Conservation (phyloP, 108 stramenopile genomes). For the Discostella stelligeroides region DNA sequence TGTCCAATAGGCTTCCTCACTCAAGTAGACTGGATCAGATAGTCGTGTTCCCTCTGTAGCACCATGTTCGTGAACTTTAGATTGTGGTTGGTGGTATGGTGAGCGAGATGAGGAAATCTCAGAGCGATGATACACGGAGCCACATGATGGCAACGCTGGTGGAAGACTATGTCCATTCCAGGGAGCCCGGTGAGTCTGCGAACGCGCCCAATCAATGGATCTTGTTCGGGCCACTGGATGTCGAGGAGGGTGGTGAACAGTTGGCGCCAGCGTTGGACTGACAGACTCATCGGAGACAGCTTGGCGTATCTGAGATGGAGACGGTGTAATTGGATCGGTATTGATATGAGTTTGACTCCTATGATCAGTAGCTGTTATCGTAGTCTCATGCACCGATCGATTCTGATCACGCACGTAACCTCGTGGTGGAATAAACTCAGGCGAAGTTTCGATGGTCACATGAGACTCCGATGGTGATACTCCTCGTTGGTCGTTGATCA, state of each 20-base stretch:
- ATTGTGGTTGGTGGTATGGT: slow-evolving; percentile 22
- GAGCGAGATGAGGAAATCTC: slow-evolving; percentile 8
- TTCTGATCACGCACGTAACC: slow-evolving; percentile 7
- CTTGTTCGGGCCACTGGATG: slow-evolving; percentile 4
- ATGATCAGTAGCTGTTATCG: not conserved
- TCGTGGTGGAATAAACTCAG: slow-evolving; percentile 30
- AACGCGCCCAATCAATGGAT: slow-evolving; percentile 17
- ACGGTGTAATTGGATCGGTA: slow-evolving; percentile 29
- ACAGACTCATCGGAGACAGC: slow-evolving; percentile 28
- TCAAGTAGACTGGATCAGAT: not conserved
- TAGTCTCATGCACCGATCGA: slow-evolving; percentile 4
- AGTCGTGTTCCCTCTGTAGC: not conserved
- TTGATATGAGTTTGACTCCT: not conserved
- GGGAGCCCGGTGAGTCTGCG: not conserved
- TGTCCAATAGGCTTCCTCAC: slow-evolving; percentile 14
- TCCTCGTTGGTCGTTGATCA: not conserved
- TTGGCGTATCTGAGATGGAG: slow-evolving; percentile 19
- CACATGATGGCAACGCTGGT: slow-evolving; percentile 14
- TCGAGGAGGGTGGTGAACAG: slow-evolving; percentile 12
- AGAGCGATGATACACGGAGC: slow-evolving; percentile 8
- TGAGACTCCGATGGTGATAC: not conserved
- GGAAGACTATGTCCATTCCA: slow-evolving; percentile 9
- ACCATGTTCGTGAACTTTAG: slow-evolving; percentile 5
- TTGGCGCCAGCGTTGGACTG: slow-evolving; percentile 20
- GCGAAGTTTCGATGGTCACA: not conserved